A percentile compares a stretch with the other conserved stretches of the same genome.
These are phyloP conservation scores for Lantana camara DNA, from an alignment of 257 asterid species.

Conservation along the genomic window DNA sequence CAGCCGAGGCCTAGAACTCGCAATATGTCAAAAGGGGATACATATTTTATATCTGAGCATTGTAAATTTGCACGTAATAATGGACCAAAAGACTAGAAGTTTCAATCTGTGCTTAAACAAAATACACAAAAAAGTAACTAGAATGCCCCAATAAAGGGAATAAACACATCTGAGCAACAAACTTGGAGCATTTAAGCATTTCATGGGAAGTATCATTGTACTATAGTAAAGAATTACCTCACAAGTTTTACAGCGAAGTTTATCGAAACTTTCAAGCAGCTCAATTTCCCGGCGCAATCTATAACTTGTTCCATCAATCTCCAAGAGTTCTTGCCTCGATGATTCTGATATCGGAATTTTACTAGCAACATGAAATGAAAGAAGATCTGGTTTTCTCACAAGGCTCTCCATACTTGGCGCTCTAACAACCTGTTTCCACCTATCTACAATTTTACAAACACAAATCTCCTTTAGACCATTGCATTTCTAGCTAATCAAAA, in stretches of 20 bases:
- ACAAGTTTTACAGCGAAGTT: slow-evolving; percentile 76
- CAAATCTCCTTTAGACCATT: slow-evolving; percentile 6
- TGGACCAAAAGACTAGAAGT: background rate
- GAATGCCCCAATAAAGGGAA: background rate
- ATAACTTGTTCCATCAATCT: slow-evolving; percentile 92
- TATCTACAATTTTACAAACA: slow-evolving; percentile 58
- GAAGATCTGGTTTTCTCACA: slow-evolving; percentile 83
- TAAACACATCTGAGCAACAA: background rate
- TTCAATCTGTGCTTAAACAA: slow-evolving; percentile 2
- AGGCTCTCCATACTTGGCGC: slow-evolving; percentile 78
- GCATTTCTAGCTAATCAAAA: slow-evolving; percentile 9
- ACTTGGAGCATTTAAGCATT: background rate
- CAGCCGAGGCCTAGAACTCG: background rate
- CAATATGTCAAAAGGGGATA: background rate
- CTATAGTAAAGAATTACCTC: slow-evolving; percentile 43
- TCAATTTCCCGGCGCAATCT: slow-evolving; percentile 89
- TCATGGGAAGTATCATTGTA: background rate
- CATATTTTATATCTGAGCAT: background rate
- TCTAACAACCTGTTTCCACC: slow-evolving; percentile 87
- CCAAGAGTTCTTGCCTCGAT: slow-evolving; percentile 92
- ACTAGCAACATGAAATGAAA: slow-evolving; percentile 94
- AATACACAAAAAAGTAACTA: background rate
- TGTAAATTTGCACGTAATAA: background rate
- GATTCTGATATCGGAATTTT: slow-evolving; percentile 91
- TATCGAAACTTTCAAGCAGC: slow-evolving; percentile 87